A percentile compares a stretch with the other conserved stretches of the same genome.
Evolutionary conservation across 257 asterid genomes (phyloP).

Genomic region (Forsythia suspensa): DNA sequence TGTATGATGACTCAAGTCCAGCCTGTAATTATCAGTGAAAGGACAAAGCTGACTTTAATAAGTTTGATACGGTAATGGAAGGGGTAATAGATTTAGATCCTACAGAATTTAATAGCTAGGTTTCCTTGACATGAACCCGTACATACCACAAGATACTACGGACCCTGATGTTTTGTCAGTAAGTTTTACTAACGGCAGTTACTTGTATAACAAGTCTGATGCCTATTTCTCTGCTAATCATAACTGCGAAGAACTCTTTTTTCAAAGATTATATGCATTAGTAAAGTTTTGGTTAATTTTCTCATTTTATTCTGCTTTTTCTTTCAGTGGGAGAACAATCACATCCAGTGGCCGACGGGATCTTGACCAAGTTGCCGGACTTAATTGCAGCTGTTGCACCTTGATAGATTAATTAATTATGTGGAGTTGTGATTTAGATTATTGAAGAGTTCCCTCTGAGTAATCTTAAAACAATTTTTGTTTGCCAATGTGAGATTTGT

Average conservation of each 20-base stretch:
- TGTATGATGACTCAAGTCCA: background rate
- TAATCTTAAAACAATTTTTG: slow-evolving; percentile 19
- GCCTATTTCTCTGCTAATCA: background rate
- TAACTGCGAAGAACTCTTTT: background rate
- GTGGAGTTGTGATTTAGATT: background rate
- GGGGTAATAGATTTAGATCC: no score
- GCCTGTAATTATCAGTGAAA: background rate
- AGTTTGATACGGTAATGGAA: background rate
- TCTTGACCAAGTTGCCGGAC: slow-evolving; percentile 89
- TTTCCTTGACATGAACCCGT: no score
- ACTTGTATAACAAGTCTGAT: background rate
- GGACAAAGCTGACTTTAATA: background rate
- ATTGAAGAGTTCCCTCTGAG: slow-evolving; percentile 20
- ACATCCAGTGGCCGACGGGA: slow-evolving; percentile 86
- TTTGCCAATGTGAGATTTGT: slow-evolving; percentile 14
- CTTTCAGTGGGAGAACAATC: slow-evolving; percentile 73
- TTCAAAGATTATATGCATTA: background rate
- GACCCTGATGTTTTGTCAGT: background rate
- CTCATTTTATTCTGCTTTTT: no score
- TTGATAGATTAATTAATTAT: slow-evolving; percentile 22
- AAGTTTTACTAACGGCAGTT: background rate
- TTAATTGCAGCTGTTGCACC: slow-evolving; percentile 59
- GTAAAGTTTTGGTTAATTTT: background rate
- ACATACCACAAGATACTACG: no score
- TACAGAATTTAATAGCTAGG: no score